Evolutionary conservation across 2,329 filamentous ascomycete genomes (phyloP), one percentile per base, ranked within the genome.

Genomic region (Incumbomyces lentus): DNA sequence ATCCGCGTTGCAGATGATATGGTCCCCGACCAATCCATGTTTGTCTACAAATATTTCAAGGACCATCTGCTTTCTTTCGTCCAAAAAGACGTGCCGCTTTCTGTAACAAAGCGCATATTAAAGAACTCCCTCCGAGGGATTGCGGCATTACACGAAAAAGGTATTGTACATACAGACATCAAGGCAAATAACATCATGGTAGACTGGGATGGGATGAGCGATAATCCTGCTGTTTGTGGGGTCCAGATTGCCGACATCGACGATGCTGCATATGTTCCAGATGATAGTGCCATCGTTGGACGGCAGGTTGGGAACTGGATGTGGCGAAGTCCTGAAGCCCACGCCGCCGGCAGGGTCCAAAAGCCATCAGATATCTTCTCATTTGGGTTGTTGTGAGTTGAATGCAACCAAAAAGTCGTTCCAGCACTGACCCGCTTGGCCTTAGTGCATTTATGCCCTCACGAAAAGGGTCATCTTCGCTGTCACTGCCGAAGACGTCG

Each of bases 401-500:
- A 16, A 12, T 16, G 10, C 30, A 12, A 17, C 33, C 33, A 35
- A 35, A 35, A 4, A 35, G 4, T 12, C 33, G n/a, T 35, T 35
- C 33, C 4, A 35, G 4, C 6, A 12, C 33, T 35, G 33, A 35
- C 11, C 4, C 12, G 33, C 33, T 35, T 4, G 33, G 12, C 38
- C 45, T 46, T 46, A 68, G 66, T 70, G 66, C 53, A 70, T 73
- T 43, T 72, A 68, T 52, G 65, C 68, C 13, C 56, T 71, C 40
- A 59, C 66, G 7, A 64, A 66, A 52, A 59, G 59, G 41, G 61
- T 70, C 40, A 63, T 70, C 48, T 67, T 70, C 50, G 62, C 62
- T 40, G 60, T 65, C 44, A 59, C 58, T 47, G 58, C 64, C 37
- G 56, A 62, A 31, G 58, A 63, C 53, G 48, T 64, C 54, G 46